Percentiles rank a stretch among this genome's conserved stretches.
Evolutionary conservation across 768 basidiomycete genomes (phyloP).

Genomic region (Trametes punicea): DNA sequence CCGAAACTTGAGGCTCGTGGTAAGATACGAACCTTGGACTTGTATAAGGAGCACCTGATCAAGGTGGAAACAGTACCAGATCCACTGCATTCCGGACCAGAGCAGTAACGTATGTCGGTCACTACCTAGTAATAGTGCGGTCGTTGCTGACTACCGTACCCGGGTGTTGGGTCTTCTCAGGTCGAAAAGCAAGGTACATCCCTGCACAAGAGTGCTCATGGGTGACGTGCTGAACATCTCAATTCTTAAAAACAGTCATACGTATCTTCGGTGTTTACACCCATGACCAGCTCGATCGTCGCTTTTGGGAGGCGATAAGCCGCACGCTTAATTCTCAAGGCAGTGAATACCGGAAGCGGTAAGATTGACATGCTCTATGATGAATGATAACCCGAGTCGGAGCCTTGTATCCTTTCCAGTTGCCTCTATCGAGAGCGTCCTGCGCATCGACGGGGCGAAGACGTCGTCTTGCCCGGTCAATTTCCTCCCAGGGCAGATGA

Average conservation of each 20-base stretch:
- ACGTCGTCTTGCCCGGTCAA: conserved; percentile 48
- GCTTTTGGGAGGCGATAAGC: conserved; percentile 46
- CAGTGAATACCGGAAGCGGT: conserved; percentile 54
- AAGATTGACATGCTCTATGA: background rate
- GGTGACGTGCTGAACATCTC: too few species aligned
- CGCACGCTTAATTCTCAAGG: conserved; percentile 42
- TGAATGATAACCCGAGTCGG: too few species aligned
- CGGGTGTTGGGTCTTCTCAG: too few species aligned
- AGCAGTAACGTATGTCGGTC: conserved; percentile 17
- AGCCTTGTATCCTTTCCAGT: conserved; percentile 33
- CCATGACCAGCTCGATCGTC: conserved; percentile 42
- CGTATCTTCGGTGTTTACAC: conserved; percentile 51
- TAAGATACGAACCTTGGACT: background rate
- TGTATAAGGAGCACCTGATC: background rate
- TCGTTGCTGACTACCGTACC: too few species aligned
- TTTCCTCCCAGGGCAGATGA: conserved; percentile 41
- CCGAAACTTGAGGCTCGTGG: conserved; percentile 27
- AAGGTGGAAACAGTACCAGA: conserved; percentile 23
- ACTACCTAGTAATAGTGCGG: too few species aligned
- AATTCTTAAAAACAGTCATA: conserved; percentile 37
- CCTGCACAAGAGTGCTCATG: background rate
- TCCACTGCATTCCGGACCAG: conserved; percentile 27
- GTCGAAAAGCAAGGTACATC: conserved; percentile 37
- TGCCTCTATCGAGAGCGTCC: conserved; percentile 44
- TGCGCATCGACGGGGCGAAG: conserved; percentile 33